Evolutionary conservation across 257 asterid species (phyloP).

Genomic region (Fraxinus excelsior): DNA sequence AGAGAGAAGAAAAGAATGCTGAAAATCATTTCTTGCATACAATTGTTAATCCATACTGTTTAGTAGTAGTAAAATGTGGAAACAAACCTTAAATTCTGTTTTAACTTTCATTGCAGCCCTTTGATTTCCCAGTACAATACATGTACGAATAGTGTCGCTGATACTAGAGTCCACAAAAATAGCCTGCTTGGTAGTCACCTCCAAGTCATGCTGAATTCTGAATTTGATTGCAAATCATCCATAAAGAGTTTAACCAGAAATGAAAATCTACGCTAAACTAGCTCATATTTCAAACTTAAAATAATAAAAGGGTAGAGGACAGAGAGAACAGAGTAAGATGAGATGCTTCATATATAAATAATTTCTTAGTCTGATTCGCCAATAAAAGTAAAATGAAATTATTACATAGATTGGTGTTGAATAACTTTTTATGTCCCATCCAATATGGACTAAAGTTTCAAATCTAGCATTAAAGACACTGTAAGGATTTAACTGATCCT

Average conservation of each 20-base stretch:
- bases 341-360: background rate
- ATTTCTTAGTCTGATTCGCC: background rate
- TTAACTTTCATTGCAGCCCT: constrained; percentile 82
- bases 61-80: constrained; percentile 7
- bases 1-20: constrained; percentile 13
- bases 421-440: background rate
- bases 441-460: background rate
- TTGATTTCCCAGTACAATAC: constrained; percentile 88
- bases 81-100: constrained; percentile 79
- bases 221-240: constrained; percentile 26
- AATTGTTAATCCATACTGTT: constrained; percentile 2
- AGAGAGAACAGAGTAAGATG: background rate
- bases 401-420: background rate
- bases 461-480: background rate
- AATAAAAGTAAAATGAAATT: background rate
- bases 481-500: background rate
- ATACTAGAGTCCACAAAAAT: constrained; percentile 94
- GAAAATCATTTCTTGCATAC: background rate
- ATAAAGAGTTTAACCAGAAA: constrained; percentile 14
- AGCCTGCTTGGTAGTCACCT: constrained; percentile 85
- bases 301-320: background rate
- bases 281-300: background rate
- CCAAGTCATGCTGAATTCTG: constrained; percentile 89
- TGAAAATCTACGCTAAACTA: background rate
- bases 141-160: constrained; percentile 94